Conservation (phyloP, 805 yeast genomes). For the Phaffomyces antillensis region DNA sequence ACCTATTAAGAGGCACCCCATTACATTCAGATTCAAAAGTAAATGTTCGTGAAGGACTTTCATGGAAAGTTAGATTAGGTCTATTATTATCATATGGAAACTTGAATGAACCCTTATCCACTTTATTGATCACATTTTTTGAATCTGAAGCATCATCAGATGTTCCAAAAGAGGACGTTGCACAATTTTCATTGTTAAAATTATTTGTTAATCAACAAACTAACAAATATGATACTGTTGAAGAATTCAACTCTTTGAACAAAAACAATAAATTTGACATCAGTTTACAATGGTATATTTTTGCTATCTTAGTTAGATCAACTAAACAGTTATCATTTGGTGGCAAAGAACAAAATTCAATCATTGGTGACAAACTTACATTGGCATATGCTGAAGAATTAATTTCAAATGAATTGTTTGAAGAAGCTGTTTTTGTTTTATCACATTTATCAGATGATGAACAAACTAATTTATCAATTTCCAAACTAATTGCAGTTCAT, state of each 20-base stretch:
- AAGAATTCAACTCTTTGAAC: conserved; percentile 12
- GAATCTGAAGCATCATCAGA: conserved; percentile 10
- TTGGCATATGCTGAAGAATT: conserved; percentile 45
- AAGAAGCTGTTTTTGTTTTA: conserved; percentile 57
- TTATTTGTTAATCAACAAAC: conserved; percentile 22
- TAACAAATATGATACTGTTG: conserved; percentile 10
- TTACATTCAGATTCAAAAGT: conserved; percentile 24
- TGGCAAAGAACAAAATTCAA: conserved; percentile 1
- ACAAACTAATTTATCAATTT: conserved; percentile 35
- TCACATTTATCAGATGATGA: conserved; percentile 48
- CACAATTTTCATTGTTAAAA: conserved; percentile 23
- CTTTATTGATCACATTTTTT: conserved; percentile 25
- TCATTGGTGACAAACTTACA: conserved; percentile 32
- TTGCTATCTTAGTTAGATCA: conserved; percentile 35
- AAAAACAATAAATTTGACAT: conserved; percentile 23
- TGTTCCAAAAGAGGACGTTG: conserved; percentile 11
- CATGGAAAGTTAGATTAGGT: conserved; percentile 62
- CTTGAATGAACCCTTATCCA: conserved; percentile 28
- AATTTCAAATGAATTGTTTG: conserved; percentile 38
- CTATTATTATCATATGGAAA: conserved; percentile 60
- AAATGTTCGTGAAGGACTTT: conserved; percentile 37
- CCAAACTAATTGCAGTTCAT: conserved; percentile 21
- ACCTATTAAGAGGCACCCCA: conserved; percentile 51
- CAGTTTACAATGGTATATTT: conserved; percentile 46
- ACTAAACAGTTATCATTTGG: conserved; percentile 22